These are phyloP conservation scores for Gynostemma pentaphyllum DNA, from an alignment of 306 rosid species.

Conservation along the genomic window DNA sequence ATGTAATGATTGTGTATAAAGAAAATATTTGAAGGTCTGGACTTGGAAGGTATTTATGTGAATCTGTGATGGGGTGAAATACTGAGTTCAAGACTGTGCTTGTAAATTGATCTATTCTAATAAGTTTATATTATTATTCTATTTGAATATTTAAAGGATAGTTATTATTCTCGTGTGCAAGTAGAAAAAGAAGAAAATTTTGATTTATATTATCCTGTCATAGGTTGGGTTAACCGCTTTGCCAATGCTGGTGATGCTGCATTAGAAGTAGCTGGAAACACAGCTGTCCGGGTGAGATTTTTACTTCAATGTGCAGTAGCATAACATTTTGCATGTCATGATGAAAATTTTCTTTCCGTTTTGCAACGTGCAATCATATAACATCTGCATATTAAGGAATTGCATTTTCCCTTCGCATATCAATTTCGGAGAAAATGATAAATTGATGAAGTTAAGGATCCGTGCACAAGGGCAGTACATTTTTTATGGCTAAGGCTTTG, in stretches of 20 bases:
- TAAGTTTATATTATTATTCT: too few species aligned
- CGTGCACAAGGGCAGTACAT: neutral
- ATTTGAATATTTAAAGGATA: too few species aligned
- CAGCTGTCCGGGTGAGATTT: constrained; percentile 68
- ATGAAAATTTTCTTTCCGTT: neutral
- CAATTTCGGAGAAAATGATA: too few species aligned
- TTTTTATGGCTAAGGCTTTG: neutral
- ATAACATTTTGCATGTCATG: neutral
- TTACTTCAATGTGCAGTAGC: neutral
- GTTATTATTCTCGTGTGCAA: too few species aligned
- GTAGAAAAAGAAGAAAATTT: neutral
- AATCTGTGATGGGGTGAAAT: neutral
- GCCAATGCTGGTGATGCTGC: constrained; percentile 99
- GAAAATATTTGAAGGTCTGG: neutral
- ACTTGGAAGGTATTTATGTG: neutral
- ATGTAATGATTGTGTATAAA: neutral
- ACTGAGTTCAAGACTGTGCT: neutral
- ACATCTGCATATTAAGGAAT: neutral
- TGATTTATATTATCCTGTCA: constrained; percentile 12
- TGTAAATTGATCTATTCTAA: neutral
- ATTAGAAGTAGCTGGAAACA: constrained; percentile 91
- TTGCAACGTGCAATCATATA: neutral
- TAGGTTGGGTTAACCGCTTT: constrained; percentile 99
- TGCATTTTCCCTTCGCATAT: neutral
- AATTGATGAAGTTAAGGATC: neutral